These are phyloP conservation scores for Russula vinacea DNA, from an alignment of 768 basidiomycete genomes.

Conservation along the genomic window DNA sequence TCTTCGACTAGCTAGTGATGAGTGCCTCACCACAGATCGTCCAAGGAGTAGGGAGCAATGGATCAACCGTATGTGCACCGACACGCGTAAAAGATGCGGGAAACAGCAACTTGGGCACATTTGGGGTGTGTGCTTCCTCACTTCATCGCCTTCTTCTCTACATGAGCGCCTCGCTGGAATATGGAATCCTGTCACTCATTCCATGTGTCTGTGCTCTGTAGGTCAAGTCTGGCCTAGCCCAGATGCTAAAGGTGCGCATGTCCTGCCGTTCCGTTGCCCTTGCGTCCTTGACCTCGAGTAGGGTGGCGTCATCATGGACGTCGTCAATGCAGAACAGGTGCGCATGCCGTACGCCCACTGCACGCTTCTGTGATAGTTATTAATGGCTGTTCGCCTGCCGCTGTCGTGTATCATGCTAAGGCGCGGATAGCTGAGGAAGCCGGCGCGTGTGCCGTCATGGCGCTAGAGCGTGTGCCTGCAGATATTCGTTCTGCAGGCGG, in stretches of 20 bases:
- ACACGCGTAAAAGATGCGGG: slow-evolving; percentile 53
- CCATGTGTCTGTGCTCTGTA: slow-evolving; percentile 34
- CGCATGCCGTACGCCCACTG: slow-evolving; percentile 14
- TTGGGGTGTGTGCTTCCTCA: slow-evolving; percentile 49
- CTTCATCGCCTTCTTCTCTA: slow-evolving; percentile 1
- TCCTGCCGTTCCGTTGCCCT: slow-evolving; percentile 24
- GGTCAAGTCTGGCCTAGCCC: slow-evolving; percentile 93
- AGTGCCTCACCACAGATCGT: slow-evolving; percentile 35
- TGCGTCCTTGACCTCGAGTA: slow-evolving; percentile 33
- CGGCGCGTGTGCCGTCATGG: slow-evolving; percentile 98
- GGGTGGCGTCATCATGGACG: slow-evolving; percentile 96
- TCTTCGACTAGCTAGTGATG: slow-evolving; percentile 28
- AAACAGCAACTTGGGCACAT: slow-evolving; percentile 64
- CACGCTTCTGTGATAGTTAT: not conserved
- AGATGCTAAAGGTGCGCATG: slow-evolving; percentile 84
- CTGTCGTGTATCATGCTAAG: slow-evolving; percentile 39
- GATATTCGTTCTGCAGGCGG: slow-evolving; percentile 91
- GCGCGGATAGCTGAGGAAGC: slow-evolving; percentile 97
- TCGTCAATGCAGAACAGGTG: slow-evolving; percentile 73
- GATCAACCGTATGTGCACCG: slow-evolving; percentile 48
- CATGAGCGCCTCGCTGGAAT: slow-evolving; percentile 6
- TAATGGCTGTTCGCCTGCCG: slow-evolving; percentile 32
- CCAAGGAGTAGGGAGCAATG: slow-evolving; percentile 40
- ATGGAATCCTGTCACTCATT: slow-evolving; percentile 10
- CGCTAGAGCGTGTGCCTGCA: slow-evolving; percentile 90